Base-by-base conservation (phyloP, 768 basidiomycete genomes). In the Mycena olivaceomarginata region DNA sequence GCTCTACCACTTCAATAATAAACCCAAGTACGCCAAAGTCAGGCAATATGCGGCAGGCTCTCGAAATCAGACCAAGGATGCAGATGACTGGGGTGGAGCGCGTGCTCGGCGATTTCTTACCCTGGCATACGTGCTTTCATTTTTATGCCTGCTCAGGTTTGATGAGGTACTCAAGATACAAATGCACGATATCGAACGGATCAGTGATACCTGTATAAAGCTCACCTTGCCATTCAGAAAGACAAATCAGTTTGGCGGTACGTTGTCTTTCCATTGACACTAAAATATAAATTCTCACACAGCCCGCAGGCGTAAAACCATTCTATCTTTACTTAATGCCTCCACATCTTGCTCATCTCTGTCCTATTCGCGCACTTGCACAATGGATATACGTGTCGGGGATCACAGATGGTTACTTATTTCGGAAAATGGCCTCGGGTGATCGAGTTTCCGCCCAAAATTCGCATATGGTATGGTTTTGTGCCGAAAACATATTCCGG, bases 111-210 rank as follows among this genome's bases (percentile, higher is more conserved):
- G 75, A 18, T 79, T 85, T 9, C 77, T 86, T 1, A 80, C 82
- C 12, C 81, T 84, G 0, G 83, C 82, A 0, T 87, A 86, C 40
- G 82, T 81, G 4, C 39, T 86, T 5, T 81, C 85, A 2, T 87
- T 86, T 66, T 25, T 84, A 0, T 87, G 85, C 63, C 66, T 87
- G 1, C 77, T 86, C 0, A 81, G 82, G 1, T 80, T 84, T 57
- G 84, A 86, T 62, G 85, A 87, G 59, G 86, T 83, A 0, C 77
- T 86, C 0, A 84, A 84, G 62, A 84, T 87, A 13, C 77, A 82
- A 40, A 41, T 77, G 9, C 77, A 84, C 15, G 74, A 87, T n/a
- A 77, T 86, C n/a, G 59, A 68, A 9, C 41, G 75, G 40, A n/a
- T 79, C 11, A 31, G 60, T 8, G 69, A 66, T 4, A 71, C 45